Base-by-base conservation (phyloP, 1,284 basidiomycete species). In the Hymenochaete sp. region DNA sequence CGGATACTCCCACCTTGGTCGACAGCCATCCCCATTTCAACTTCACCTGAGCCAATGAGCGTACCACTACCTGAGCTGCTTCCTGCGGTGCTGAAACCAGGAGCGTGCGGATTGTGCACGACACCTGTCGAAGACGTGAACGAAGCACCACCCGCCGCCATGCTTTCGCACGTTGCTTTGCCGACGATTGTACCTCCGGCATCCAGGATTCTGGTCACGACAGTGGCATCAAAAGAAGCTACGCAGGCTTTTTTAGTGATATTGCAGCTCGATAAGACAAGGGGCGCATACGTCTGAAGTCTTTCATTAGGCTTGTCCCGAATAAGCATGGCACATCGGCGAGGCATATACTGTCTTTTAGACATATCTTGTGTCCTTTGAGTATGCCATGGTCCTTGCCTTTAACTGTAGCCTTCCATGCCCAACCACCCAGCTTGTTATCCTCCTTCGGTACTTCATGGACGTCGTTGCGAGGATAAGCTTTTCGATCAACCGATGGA, bases 1-100 rank as follows among this genome's bases (percentile, higher is more conserved):
- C 70, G 66, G 31, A 68, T 66, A 25, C 62, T 65, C 1, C 68
- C 70, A 18, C 67, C 67, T 52, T 70, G 67, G 52, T 73, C 71
- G 10, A 67, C 70, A 1, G 71, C 71, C 21, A 74, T 64, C n/a
- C 63, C 71, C 56, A 72, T 60, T 46, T 70, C 67, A 8, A 67
- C 67, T 16, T 61, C 63, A 9, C 65, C 66, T 2, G 58, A 54
- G 1, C 62, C 67, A 3, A 73, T 58, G 10, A 72, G 64, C 10
- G 64, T 67, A 5, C 62, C 71, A 39, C 67, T 70, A 2, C 72
- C 72, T 11, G 67, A 70, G 38, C 62, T 65, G 9, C 66, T 68
- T 0, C 71, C 72, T 9, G 69, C 70, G 6, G 67, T 58, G 10
- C 65, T 67, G 45, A 68, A 71, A 1, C 70, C 69, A 11, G 53